Conservation (phyloP, 2,329 filamentous ascomycete genomes). For the Cladobotryum mycophilum region DNA sequence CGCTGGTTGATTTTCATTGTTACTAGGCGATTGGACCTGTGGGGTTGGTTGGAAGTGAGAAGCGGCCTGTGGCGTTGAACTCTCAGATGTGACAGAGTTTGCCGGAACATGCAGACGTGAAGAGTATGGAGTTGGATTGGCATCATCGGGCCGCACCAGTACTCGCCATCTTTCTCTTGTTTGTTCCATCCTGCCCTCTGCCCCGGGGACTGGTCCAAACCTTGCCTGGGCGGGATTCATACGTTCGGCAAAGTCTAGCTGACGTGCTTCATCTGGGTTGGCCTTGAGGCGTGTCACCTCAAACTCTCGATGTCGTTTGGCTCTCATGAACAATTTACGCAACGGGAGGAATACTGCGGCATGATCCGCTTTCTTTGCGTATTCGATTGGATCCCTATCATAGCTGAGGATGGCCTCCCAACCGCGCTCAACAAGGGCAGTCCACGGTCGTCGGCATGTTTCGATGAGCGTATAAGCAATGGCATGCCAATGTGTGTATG, state of each 20-base stretch:
- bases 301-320: constrained; percentile 43
- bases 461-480: constrained; percentile 45
- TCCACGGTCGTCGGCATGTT: constrained; percentile 41
- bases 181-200: constrained; percentile 41
- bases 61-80: no score
- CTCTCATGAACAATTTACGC: constrained; percentile 47
- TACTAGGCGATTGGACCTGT: not conserved
- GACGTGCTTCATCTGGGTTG: constrained; percentile 42
- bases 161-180: constrained; percentile 44
- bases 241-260: constrained; percentile 44
- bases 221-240: constrained; percentile 36
- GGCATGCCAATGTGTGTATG: constrained; percentile 47
- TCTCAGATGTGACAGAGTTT: no score
- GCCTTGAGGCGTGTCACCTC: constrained; percentile 44
- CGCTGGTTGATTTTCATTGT: constrained; percentile 10
- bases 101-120: not conserved
- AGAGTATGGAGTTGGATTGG: constrained; percentile 15
- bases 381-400: constrained; percentile 34
- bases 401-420: constrained; percentile 41
- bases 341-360: constrained; percentile 48
- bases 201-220: constrained; percentile 43
- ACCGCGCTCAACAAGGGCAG: constrained; percentile 42
- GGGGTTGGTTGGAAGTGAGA: not conserved
- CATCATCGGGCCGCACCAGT: constrained; percentile 34
- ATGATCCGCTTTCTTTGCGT: constrained; percentile 39